phyloP scores from a whole-genome alignment of 23 red algal species.

The Gracilariopsis chorda region DNA sequence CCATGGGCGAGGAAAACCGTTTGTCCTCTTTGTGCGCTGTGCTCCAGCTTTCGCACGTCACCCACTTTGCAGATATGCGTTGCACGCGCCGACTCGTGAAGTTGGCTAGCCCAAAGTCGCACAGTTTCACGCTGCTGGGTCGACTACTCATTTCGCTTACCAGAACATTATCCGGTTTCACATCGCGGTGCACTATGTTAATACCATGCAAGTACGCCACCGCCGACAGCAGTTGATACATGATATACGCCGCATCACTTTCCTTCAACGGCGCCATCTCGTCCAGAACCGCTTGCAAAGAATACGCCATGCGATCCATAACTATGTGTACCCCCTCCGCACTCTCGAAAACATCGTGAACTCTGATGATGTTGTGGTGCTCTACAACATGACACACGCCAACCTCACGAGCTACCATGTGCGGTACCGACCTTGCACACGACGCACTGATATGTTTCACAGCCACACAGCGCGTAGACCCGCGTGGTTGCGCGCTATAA shows the following conservation, averaged over 20 bases:
- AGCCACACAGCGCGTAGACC: neutral
- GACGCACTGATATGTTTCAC: neutral
- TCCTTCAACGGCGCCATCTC: neutral
- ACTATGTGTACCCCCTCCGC: constrained; percentile 4
- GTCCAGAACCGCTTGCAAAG: neutral
- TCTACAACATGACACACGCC: constrained; percentile 5
- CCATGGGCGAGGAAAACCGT: neutral
- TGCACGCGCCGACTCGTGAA: constrained; percentile 56
- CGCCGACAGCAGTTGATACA: constrained; percentile 31
- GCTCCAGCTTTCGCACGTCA: neutral
- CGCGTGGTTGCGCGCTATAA: neutral
- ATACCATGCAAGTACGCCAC: constrained; percentile 66
- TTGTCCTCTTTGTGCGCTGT: neutral
- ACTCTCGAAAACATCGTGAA: constrained; percentile 52
- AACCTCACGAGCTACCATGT: constrained; percentile 16
- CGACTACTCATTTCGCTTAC: neutral
- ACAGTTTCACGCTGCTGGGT: constrained; percentile 27
- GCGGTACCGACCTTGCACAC: neutral
- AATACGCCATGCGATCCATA: neutral
- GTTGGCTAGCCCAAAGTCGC: constrained; percentile 87
- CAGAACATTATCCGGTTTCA: constrained; percentile 82
- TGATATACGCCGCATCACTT: constrained; percentile 2
- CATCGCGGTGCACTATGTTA: constrained; percentile 85
- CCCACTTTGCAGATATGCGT: neutral
- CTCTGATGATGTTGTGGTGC: constrained; percentile 9